Base-by-base conservation (phyloP, 2,329 filamentous ascomycete genomes). In the Colletotrichum tabaci region DNA sequence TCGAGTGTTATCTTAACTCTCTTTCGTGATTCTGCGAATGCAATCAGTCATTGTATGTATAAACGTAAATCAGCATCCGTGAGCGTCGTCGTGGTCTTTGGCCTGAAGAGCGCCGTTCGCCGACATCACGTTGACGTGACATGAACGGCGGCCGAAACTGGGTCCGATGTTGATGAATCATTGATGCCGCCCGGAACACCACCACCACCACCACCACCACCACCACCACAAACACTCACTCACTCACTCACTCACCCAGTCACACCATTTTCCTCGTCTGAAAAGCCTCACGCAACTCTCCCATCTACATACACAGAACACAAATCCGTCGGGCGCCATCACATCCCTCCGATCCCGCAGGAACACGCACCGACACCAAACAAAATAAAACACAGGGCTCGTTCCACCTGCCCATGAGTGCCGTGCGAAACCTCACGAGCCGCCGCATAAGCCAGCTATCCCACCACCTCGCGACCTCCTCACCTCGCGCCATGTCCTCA, bases 401-500 rank as follows among this genome's bases (percentile, higher is more conserved):
- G 5, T 16, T 4, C 1, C 16, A 13, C 52, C 52, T 16, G n/a
- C 21, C 4, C 47, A 71, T 71, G 68, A 67, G 46, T 50, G 26
- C 58, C 52, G 38, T 52, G 57, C 64, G 68, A 44, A 66, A 38
- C 66, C 42, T 66, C 8, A 42, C 66, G n/a, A 65, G 26, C 26
- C 26, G 38, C 47, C 66, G 66, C 44, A 9, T 69, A 40, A 52
- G 15, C 66, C 66, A 72, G 55, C 47, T 72, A n/a, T 44, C 69
- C 1, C 47, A 55, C 74, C 50, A 55, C 52, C 8, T 55, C 26
- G 15, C 52, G 30, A 26, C 52, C 52, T 55, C 52, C 10, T 30
- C 52, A n/a, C 16, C 42, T 16, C 61, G 61, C 74, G 74, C 16
- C 78, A 81, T 72, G 75, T 80, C 53, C 73, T 75, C n/a, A 74